Conservation (phyloP, 2,329 filamentous ascomycete species). For the Pestalotiopsis sp. region DNA sequence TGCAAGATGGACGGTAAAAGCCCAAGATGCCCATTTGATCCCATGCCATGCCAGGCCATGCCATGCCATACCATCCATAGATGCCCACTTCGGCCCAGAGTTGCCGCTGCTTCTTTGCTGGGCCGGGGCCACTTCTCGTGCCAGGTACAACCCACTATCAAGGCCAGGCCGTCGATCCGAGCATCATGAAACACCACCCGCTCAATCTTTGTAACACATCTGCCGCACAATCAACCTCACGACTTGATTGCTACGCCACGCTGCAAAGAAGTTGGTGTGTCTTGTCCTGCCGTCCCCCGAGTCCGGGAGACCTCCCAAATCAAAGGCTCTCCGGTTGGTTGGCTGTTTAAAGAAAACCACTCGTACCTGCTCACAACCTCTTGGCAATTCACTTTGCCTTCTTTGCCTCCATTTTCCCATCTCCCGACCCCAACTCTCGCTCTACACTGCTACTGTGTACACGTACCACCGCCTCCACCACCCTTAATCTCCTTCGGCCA, state of each 20-base stretch:
- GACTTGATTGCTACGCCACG: constrained; percentile 11
- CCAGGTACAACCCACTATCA: neutral
- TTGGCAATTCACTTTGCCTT: neutral
- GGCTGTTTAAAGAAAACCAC: neutral
- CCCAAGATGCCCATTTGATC: too few species aligned
- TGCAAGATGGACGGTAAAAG: too few species aligned
- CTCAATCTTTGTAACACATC: constrained; percentile 22
- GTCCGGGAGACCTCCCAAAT: neutral
- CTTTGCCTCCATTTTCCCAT: neutral
- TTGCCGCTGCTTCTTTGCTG: neutral
- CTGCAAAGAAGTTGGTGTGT: neutral
- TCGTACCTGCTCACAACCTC: neutral
- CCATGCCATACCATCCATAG: too few species aligned
- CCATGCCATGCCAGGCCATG: too few species aligned
- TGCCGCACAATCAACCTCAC: constrained; percentile 21
- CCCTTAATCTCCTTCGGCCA: neutral
- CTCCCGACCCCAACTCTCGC: neutral
- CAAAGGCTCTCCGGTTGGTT: neutral
- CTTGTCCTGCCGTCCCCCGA: neutral
- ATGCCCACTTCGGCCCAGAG: neutral
- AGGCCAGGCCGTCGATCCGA: constrained; percentile 1
- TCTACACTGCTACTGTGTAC: neutral
- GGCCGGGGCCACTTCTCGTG: neutral
- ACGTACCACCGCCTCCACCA: neutral
- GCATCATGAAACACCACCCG: constrained; percentile 20